A percentile compares a stretch with the other conserved stretches of the same genome.
These are phyloP conservation scores for Ascochyta clinopodiicola DNA, from an alignment of 2,329 filamentous ascomycete genomes.

Conservation along the genomic window DNA sequence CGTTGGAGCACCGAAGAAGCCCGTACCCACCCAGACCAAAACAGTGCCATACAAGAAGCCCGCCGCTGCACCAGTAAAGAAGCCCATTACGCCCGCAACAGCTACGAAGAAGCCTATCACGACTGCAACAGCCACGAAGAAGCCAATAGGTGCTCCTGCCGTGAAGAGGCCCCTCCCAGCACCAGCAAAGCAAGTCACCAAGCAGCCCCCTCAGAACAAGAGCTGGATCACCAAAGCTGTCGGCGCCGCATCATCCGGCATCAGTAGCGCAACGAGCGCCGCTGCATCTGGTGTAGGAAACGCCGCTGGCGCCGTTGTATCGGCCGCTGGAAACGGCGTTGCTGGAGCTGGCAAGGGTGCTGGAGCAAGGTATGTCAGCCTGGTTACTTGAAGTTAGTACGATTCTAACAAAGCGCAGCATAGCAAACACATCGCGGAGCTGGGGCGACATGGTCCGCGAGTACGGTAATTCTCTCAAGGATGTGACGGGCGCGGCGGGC, in stretches of 20 bases:
- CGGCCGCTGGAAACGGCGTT: constrained; percentile 54
- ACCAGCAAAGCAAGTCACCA: constrained; percentile 10
- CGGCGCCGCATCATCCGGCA: constrained; percentile 51
- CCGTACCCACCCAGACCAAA: constrained; percentile 18
- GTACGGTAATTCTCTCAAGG: constrained; percentile 59
- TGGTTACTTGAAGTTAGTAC: background rate
- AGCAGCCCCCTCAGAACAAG: constrained; percentile 39
- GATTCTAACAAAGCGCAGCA: constrained; percentile 32
- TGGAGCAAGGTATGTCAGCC: constrained; percentile 31
- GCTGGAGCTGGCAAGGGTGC: constrained; percentile 55
- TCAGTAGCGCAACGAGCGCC: constrained; percentile 54
- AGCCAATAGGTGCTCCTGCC: constrained; percentile 7
- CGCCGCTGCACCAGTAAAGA: constrained; percentile 16
- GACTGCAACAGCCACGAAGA: constrained; percentile 2
- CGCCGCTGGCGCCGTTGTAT: constrained; percentile 52
- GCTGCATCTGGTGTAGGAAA: constrained; percentile 53
- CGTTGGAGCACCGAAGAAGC: constrained; percentile 26
- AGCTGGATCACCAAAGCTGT: constrained; percentile 56
- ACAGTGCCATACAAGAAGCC: constrained; percentile 29
- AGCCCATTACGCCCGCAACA: constrained; percentile 11
- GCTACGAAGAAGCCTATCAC: constrained; percentile 20
- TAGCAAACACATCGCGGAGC: constrained; percentile 52
- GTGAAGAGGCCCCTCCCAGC: constrained; percentile 20
- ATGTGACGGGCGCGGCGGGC: constrained; percentile 54
- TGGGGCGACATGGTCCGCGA: constrained; percentile 58